Evolutionary conservation across 345 rosid species (phyloP).

Genomic region (Euphorbia lathyris): DNA sequence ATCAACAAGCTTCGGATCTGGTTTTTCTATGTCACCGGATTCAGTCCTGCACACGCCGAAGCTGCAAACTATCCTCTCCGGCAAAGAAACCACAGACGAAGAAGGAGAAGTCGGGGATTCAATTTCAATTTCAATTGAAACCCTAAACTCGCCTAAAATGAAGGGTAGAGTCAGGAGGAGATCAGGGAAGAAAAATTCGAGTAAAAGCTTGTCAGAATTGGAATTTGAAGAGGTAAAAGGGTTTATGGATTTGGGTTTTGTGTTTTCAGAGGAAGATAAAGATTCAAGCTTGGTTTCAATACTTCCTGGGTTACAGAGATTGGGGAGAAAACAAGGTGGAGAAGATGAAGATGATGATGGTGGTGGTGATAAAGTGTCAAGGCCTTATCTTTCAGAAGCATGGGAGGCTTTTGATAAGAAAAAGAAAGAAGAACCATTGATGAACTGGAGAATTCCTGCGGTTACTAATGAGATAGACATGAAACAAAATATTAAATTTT

Average conservation of each 20-base stretch:
- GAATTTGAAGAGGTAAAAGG: conserved; percentile 84
- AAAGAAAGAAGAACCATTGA: conserved; percentile 43
- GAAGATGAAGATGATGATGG: conserved; percentile 25
- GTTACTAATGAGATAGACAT: conserved; percentile 48
- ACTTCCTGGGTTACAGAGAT: conserved; percentile 65
- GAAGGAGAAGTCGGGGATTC: conserved; percentile 12
- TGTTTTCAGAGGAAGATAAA: too few relatives aligned
- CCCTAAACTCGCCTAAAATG: too few relatives aligned
- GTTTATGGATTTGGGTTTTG: conserved; percentile 88
- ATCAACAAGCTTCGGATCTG: too few relatives aligned
- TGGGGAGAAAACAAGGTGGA: conserved; percentile 37
- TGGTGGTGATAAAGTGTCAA: conserved; percentile 29
- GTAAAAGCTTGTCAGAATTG: conserved; percentile 61
- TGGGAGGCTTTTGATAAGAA: conserved; percentile 53
- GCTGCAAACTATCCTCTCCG: conserved; percentile 35
- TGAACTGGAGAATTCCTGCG: conserved; percentile 58
- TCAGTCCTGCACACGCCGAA: conserved; percentile 41
- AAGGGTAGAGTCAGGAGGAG: conserved; percentile 11
- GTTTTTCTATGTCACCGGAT: conserved; percentile 47
- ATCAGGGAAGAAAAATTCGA: conserved; percentile 28
- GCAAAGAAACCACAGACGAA: conserved; percentile 35
- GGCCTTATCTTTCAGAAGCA: conserved; percentile 88
- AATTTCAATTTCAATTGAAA: too few relatives aligned
- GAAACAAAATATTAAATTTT: conserved; percentile 56
- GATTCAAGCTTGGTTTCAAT: conserved; percentile 63